Evolutionary conservation across 208 protist species (phyloP).

Genomic region (Leishmania gerbilli): DNA sequence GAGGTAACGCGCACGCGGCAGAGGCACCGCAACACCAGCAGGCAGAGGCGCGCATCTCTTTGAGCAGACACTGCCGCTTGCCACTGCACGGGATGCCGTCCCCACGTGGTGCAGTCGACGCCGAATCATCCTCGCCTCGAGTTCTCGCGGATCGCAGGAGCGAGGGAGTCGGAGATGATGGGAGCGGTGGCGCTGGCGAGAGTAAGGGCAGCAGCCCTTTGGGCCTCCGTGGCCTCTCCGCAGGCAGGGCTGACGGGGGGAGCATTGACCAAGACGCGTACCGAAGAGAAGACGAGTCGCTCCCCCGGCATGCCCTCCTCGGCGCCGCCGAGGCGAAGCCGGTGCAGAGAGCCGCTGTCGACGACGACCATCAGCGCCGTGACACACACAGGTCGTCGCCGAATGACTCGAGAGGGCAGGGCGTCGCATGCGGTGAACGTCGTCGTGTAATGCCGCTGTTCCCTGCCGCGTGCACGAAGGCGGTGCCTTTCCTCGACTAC

Average conservation of each 20-base stretch:
- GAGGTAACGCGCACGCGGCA: neutral
- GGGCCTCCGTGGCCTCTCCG: neutral
- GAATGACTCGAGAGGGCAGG: neutral
- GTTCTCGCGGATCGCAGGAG: neutral
- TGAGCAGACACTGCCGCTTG: neutral
- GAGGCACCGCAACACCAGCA: neutral
- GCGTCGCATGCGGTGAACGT: neutral
- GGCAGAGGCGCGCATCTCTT: neutral
- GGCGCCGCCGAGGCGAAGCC: neutral
- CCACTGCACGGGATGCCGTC: neutral
- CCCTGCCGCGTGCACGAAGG: constrained; percentile 7
- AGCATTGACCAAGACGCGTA: neutral
- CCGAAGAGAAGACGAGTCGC: neutral
- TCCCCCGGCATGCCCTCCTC: neutral
- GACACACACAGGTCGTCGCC: neutral
- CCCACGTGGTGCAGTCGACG: neutral
- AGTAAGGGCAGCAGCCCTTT: neutral
- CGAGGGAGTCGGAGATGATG: neutral
- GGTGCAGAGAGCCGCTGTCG: neutral
- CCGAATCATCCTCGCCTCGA: neutral
- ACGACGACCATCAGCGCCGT: neutral
- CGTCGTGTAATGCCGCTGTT: neutral
- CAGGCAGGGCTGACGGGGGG: neutral
- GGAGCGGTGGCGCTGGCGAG: neutral
- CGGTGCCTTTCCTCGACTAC: constrained; percentile 28